phyloP scores from a whole-genome alignment of 1,284 basidiomycete species.

The Coriolopsis trogii region DNA sequence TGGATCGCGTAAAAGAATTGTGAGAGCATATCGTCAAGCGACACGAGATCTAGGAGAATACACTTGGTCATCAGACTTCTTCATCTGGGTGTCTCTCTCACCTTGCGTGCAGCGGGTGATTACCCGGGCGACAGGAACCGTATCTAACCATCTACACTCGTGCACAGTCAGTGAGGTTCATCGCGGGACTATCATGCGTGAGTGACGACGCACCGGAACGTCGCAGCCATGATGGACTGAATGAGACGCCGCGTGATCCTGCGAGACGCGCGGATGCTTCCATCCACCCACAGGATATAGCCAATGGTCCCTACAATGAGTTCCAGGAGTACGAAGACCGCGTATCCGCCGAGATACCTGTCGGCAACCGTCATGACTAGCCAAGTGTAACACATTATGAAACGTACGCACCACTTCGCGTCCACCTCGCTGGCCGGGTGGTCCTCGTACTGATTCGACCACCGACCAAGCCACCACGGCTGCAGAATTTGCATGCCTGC shows the following conservation, averaged over 20 bases:
- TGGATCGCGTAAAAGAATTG: slow-evolving; percentile 23
- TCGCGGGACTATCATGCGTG: background rate
- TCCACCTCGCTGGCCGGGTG: no score
- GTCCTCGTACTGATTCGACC: slow-evolving; percentile 27
- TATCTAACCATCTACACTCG: slow-evolving; percentile 48
- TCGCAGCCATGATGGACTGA: slow-evolving; percentile 53
- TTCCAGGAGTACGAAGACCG: slow-evolving; percentile 33
- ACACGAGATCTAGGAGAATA: no score
- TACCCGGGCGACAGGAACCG: slow-evolving; percentile 55
- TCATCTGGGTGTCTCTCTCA: no score
- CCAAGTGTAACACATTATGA: no score
- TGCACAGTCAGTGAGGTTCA: background rate
- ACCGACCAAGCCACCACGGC: slow-evolving; percentile 22
- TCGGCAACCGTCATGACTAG: no score
- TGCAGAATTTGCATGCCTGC: slow-evolving; percentile 19
- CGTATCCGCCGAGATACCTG: slow-evolving; percentile 45
- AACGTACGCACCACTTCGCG: slow-evolving; percentile 26
- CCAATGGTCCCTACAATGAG: slow-evolving; percentile 16
- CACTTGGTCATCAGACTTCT: no score
- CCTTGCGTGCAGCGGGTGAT: slow-evolving; percentile 58
- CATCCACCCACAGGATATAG: slow-evolving; percentile 38
- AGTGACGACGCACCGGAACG: slow-evolving; percentile 39
- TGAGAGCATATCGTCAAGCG: slow-evolving; percentile 32
- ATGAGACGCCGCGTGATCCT: slow-evolving; percentile 57
- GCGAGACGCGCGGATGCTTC: slow-evolving; percentile 51